phyloP scores from a whole-genome alignment of 371 early-diverging fungal species.

The Thermomucor indicae-seudaticae region DNA sequence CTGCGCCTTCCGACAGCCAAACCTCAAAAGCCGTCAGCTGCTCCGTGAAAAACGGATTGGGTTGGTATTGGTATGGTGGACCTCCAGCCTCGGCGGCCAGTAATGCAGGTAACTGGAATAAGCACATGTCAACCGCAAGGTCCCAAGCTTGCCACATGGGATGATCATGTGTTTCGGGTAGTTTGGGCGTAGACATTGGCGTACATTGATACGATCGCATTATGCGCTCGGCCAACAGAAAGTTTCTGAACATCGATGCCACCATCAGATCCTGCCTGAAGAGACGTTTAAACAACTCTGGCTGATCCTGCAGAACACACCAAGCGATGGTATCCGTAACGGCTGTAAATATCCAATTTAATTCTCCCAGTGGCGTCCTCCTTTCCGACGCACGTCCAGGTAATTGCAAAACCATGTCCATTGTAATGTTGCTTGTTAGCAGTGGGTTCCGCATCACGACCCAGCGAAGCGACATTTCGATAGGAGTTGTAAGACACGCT shows the following conservation, averaged over 20 bases:
- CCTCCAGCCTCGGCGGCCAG: slow-evolving; percentile 59
- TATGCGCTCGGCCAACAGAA: slow-evolving; percentile 90
- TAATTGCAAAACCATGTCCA: slow-evolving; percentile 84
- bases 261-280: slow-evolving; percentile 96
- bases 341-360: slow-evolving; percentile 98
- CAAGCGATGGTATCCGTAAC: slow-evolving; percentile 99
- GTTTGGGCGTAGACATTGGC: slow-evolving; percentile 81
- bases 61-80: slow-evolving; percentile 59
- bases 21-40: slow-evolving; percentile 96
- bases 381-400: slow-evolving; percentile 90
- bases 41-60: slow-evolving; percentile 89
- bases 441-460: slow-evolving; percentile 86
- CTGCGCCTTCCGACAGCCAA: slow-evolving; percentile 83
- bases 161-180: slow-evolving; percentile 90
- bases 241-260: slow-evolving; percentile 94
- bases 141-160: slow-evolving; percentile 98
- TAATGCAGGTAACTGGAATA: slow-evolving; percentile 83
- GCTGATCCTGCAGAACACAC: slow-evolving; percentile 79
- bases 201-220: slow-evolving; percentile 91
- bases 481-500: slow-evolving; percentile 93
- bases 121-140: slow-evolving; percentile 90
- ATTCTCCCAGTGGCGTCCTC: slow-evolving; percentile 92
- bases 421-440: slow-evolving; percentile 62
- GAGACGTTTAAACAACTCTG: slow-evolving; percentile 84
- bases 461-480: slow-evolving; percentile 92